phyloP scores from a whole-genome alignment of 495 filamentous ascomycete genomes.

The Aspergillus steynii region DNA sequence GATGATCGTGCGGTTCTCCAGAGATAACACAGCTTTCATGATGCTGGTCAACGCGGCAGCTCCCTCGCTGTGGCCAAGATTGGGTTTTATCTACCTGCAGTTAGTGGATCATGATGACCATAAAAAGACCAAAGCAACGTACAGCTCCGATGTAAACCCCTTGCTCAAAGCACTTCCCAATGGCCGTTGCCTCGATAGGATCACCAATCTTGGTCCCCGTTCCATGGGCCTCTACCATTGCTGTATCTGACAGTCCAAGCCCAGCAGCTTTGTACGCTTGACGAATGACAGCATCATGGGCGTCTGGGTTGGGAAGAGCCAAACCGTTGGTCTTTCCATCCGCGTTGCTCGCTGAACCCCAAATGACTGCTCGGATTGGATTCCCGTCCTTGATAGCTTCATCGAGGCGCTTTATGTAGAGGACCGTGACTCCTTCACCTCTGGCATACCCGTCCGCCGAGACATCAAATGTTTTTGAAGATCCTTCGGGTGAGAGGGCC shows the following conservation, averaged over 20 bases:
- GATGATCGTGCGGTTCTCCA: slow-evolving; percentile 48
- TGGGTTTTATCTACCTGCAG: slow-evolving; percentile 41
- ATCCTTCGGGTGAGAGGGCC: slow-evolving; percentile 28
- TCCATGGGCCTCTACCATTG: slow-evolving; percentile 37
- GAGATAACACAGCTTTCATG: slow-evolving; percentile 55
- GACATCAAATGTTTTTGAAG: slow-evolving; percentile 61
- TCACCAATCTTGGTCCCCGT: slow-evolving; percentile 44
- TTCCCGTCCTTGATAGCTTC: slow-evolving; percentile 39
- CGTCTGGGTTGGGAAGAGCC: slow-evolving; percentile 4
- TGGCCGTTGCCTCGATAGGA: slow-evolving; percentile 40
- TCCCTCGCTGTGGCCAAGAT: slow-evolving; percentile 55
- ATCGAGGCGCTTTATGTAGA: slow-evolving; percentile 37
- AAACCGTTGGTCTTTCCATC: slow-evolving; percentile 31
- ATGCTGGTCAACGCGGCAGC: slow-evolving; percentile 55
- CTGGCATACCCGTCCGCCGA: slow-evolving; percentile 65
- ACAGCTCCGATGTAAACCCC: slow-evolving; percentile 22
- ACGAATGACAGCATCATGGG: slow-evolving; percentile 22
- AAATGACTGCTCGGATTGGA: slow-evolving; percentile 46
- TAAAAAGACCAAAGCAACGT: neutral
- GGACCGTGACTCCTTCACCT: slow-evolving; percentile 51
- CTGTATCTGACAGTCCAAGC: slow-evolving; percentile 20
- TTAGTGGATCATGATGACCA: neutral
- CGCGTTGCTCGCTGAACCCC: slow-evolving; percentile 33
- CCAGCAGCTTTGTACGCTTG: slow-evolving; percentile 30
- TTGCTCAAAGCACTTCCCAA: slow-evolving; percentile 41